Evolutionary conservation across 164 flowering plant genomes (phyloP).

Genomic region (Dillenia turbinata): DNA sequence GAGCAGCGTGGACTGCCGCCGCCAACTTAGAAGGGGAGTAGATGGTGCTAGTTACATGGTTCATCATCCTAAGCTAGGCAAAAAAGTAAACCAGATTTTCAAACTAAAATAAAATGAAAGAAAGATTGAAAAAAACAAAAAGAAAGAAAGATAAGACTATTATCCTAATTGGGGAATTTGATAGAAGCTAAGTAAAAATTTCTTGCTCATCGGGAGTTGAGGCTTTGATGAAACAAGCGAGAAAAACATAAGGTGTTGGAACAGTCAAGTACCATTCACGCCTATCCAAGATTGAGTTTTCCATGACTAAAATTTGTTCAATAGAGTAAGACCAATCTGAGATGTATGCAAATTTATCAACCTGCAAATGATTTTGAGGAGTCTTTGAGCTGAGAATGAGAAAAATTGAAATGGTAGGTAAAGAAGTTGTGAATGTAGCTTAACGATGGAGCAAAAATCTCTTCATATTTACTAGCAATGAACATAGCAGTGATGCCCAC

Average conservation of each 20-base stretch:
- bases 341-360: constrained; percentile 15
- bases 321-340: constrained; percentile 11
- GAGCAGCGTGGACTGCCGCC: constrained; percentile 25
- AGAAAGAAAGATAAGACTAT: neutral
- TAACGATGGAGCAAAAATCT: constrained; percentile 26
- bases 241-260: constrained; percentile 24
- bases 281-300: constrained; percentile 16
- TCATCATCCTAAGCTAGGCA: constrained; percentile 27
- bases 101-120: constrained; percentile 11
- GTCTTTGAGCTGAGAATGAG: neutral
- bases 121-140: neutral
- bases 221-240: constrained; percentile 20
- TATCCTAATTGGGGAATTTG: neutral
- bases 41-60: constrained; percentile 11
- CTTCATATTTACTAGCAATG: constrained; percentile 32
- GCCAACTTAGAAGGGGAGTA: constrained; percentile 24
- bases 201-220: constrained; percentile 12
- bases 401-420: neutral
- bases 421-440: neutral
- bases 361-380: constrained; percentile 6
- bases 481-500: constrained; percentile 33
- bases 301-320: constrained; percentile 21
- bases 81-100: constrained; percentile 21
- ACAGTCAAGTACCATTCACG: constrained; percentile 25
- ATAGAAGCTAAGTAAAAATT: neutral